Evolutionary conservation across 1,139 yeast genomes (phyloP).

Genomic region (Pichia inconspicua): DNA sequence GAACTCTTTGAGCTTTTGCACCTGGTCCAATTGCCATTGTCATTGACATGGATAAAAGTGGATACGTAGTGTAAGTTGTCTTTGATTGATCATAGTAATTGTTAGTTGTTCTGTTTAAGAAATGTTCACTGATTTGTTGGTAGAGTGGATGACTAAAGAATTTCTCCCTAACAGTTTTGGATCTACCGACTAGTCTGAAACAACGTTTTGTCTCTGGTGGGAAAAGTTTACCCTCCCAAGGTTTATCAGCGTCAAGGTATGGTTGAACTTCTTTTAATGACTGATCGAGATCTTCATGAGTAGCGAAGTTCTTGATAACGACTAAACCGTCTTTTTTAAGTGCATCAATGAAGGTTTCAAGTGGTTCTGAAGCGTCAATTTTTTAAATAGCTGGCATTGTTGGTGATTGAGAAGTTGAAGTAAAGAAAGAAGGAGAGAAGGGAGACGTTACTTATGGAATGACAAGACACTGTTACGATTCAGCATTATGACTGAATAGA

Average conservation of each 20-base stretch:
- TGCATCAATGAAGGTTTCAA: slow-evolving; percentile 12
- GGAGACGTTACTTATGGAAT: background rate
- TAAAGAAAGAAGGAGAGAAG: background rate
- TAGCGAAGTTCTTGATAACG: slow-evolving; percentile 14
- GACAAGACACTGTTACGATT: no score
- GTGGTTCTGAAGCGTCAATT: slow-evolving; percentile 9
- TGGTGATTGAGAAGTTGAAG: background rate
- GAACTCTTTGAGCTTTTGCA: slow-evolving; percentile 22
- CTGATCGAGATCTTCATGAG: slow-evolving; percentile 13
- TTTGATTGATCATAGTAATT: slow-evolving; percentile 13
- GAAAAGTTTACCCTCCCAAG: slow-evolving; percentile 24
- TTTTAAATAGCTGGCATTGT: slow-evolving; percentile 5
- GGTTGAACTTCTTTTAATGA: slow-evolving; percentile 20
- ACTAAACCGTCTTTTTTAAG: slow-evolving; percentile 14
- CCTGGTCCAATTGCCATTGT: slow-evolving; percentile 22
- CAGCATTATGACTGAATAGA: no score
- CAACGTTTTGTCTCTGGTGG: slow-evolving; percentile 23
- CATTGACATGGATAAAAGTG: slow-evolving; percentile 14
- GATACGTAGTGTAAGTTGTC: slow-evolving; percentile 13
- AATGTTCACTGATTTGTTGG: slow-evolving; percentile 13
- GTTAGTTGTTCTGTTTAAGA: slow-evolving; percentile 9
- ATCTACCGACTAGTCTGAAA: slow-evolving; percentile 18
- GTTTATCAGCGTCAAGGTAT: slow-evolving; percentile 17
- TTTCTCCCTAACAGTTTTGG: slow-evolving; percentile 17
- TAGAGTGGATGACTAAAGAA: slow-evolving; percentile 12